phyloP scores from a whole-genome alignment of 108 stramenopile species.

The Cylindrotheca fusiformis region DNA sequence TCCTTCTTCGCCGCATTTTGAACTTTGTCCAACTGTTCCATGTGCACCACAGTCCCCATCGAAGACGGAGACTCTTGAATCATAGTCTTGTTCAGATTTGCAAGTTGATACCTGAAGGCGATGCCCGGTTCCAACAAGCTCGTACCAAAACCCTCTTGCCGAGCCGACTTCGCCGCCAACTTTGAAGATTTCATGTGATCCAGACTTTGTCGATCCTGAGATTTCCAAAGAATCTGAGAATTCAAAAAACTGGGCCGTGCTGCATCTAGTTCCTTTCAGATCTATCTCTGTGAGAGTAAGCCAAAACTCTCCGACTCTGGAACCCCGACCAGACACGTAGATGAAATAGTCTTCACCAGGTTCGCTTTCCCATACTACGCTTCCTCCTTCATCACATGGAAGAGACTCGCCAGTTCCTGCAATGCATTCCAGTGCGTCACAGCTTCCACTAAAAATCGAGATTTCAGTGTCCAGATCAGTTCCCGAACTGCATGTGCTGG shows the following conservation, averaged over 20 bases:
- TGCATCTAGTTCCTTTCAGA: too few species aligned
- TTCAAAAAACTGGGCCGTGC: slow-evolving; percentile 2
- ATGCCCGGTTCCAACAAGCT: slow-evolving; percentile 19
- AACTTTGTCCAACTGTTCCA: too few species aligned
- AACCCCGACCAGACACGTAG: slow-evolving; percentile 23
- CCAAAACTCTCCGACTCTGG: slow-evolving; percentile 25
- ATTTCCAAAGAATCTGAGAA: slow-evolving; percentile 3
- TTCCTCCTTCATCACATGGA: slow-evolving; percentile 20
- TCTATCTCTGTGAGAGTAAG: slow-evolving; percentile 21
- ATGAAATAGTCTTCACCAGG: slow-evolving; percentile 16
- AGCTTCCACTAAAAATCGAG: slow-evolving; percentile 23
- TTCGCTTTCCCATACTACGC: slow-evolving; percentile 23
- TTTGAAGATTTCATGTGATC: background rate
- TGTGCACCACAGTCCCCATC: slow-evolving; percentile 3
- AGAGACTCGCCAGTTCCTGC: slow-evolving; percentile 17
- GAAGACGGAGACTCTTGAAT: slow-evolving; percentile 27
- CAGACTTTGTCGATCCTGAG: slow-evolving; percentile 2
- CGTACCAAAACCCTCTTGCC: slow-evolving; percentile 29
- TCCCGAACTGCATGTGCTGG: slow-evolving; percentile 20
- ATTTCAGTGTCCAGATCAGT: slow-evolving; percentile 27
- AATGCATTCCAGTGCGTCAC: slow-evolving; percentile 25
- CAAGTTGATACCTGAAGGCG: slow-evolving; percentile 24
- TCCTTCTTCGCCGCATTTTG: slow-evolving; percentile 12
- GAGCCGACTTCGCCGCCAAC: slow-evolving; percentile 4
- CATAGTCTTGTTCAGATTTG: slow-evolving; percentile 20